Evolutionary conservation across 768 basidiomycete genomes (phyloP), one percentile per base, ranked within the genome.

Genomic region (Hypholoma sublateritium): DNA sequence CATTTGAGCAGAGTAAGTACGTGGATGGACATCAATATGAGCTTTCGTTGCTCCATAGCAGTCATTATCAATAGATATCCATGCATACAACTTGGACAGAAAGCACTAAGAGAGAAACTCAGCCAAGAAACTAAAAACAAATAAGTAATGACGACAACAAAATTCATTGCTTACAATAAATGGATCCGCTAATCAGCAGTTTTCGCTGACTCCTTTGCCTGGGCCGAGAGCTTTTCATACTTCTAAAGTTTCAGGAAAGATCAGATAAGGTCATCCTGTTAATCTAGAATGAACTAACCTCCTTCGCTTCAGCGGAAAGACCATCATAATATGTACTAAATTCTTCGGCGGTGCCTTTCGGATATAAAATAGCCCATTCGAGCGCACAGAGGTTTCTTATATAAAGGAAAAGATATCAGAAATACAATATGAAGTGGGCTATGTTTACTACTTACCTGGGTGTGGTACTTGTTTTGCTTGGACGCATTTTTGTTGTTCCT

Each of bases 271-370:
- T 53, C 36, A 53, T 22, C 7, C 28, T 2, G 28, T 21, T 17
- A 28, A 35, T 44, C 36, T 37, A 51, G 37, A 39, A 11, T 52
- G 7, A 28, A 32, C 56, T 57, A 19, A 57, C 56, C 56, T 57
- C 28, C 35, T 45, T 57, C 45, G 9, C 56, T n/a, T 57, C 56
- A 17, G 50, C 43, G n/a, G 50, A 57, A 17, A 57, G 56, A 47
- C 32, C 35, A 37, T 57, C 50, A 57, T 57, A 57, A 57, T 51
- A 57, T 19, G 34, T 57, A 34, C 56, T 46, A 35, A 57, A 57
- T 51, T 57, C 50, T 34, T 57, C 56, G 34, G 56, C 32, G 46
- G 50, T 57, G 46, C 56, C 50, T 34, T 57, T 57, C 28, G 50
- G 56, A 52, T 57, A 51, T 34, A 24, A 52, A 51, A 34, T 14